Evolutionary conservation across 140 eudicot genomes (phyloP).

Genomic region (Bidens hawaiensis): DNA sequence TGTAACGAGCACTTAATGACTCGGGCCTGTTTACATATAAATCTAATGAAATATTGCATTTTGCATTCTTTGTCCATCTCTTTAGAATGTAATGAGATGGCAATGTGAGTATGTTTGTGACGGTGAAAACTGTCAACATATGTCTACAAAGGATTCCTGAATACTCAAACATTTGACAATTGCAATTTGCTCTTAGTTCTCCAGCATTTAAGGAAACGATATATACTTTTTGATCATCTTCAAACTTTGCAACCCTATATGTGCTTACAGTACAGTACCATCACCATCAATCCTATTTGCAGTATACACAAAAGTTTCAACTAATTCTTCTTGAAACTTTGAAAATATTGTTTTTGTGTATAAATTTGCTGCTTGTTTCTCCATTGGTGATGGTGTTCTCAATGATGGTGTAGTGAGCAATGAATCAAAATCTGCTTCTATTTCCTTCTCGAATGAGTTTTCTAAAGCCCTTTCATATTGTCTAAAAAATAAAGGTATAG

Average conservation of each 20-base stretch:
- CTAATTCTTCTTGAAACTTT: constrained; percentile 84
- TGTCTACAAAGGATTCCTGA: constrained; percentile 83
- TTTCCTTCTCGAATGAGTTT: constrained; percentile 69
- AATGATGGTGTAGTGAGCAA: constrained; percentile 55
- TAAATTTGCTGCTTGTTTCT: constrained; percentile 80
- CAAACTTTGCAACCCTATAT: constrained; percentile 81
- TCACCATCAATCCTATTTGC: constrained; percentile 82
- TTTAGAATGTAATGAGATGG: constrained; percentile 81
- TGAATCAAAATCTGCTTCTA: constrained; percentile 82
- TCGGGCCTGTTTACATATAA: constrained; percentile 44
- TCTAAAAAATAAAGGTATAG: constrained; percentile 77
- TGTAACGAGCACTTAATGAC: constrained; percentile 51
- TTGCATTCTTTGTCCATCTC: constrained; percentile 84
- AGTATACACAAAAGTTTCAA: constrained; percentile 87
- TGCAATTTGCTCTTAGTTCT: constrained; percentile 71
- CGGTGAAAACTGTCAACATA: constrained; percentile 86
- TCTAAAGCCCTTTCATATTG: constrained; percentile 92
- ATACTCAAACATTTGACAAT: constrained; percentile 87
- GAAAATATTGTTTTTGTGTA: constrained; percentile 68
- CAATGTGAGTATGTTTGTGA: constrained; percentile 71
- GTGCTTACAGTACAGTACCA: constrained; percentile 55
- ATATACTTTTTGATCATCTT: constrained; percentile 68
- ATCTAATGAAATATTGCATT: constrained; percentile 40
- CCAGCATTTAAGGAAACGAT: constrained; percentile 49
- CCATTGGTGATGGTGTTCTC: constrained; percentile 95